A percentile compares a stretch with the other conserved stretches of the same genome.
Evolutionary conservation across 2,329 filamentous ascomycete genomes (phyloP).

Genomic region (Rugonectria rugulosa): DNA sequence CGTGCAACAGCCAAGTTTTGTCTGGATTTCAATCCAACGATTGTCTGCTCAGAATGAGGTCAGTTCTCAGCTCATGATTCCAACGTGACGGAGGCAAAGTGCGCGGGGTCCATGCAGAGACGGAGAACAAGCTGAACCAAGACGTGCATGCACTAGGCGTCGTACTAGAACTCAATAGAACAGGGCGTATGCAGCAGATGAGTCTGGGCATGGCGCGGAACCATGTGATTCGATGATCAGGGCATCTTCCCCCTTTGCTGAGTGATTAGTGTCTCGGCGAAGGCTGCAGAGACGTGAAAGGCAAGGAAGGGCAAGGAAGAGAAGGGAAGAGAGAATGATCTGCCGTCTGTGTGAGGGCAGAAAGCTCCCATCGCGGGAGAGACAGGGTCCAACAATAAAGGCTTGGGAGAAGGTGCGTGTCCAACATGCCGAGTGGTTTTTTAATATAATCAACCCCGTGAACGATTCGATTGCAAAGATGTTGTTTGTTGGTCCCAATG

Average conservation of each 20-base stretch:
- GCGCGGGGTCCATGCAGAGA: constrained; percentile 4
- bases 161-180: constrained; percentile 14
- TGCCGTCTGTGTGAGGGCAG: too few species aligned
- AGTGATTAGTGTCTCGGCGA: too few species aligned
- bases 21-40: background rate
- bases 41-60: constrained; percentile 10
- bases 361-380: too few species aligned
- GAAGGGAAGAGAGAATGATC: too few species aligned
- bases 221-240: background rate
- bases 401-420: background rate
- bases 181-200: constrained; percentile 1
- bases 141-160: constrained; percentile 9
- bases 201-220: background rate
- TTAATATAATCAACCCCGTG: too few species aligned
- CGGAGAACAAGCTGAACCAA: constrained; percentile 20
- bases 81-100: background rate
- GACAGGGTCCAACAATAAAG: background rate
- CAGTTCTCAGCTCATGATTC: constrained; percentile 5
- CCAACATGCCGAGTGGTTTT: too few species aligned
- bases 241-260: background rate
- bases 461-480: background rate
- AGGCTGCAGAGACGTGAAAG: background rate
- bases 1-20: background rate
- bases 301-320: too few species aligned
- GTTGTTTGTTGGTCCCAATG: too few species aligned